phyloP scores from a whole-genome alignment of 2,329 filamentous ascomycete species.

The Exophiala oligosperma region DNA sequence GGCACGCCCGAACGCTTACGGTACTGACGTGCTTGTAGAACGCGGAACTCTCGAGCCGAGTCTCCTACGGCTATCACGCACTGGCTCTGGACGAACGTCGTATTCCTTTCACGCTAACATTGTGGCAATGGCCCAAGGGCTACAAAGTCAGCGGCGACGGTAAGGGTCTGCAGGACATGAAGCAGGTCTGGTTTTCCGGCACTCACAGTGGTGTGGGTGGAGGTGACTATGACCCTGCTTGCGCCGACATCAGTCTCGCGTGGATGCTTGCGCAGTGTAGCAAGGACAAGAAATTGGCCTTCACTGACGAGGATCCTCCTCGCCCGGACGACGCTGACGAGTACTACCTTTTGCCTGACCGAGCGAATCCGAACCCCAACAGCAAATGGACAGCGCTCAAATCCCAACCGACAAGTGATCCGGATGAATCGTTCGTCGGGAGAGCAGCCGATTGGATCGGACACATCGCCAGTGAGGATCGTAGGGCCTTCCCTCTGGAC shows the following conservation, averaged over 20 bases:
- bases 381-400: constrained; percentile 8
- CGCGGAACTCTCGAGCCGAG: constrained; percentile 31
- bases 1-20: too few species aligned
- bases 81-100: constrained; percentile 41
- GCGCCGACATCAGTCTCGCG: constrained; percentile 51
- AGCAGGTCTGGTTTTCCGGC: constrained; percentile 52
- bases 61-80: constrained; percentile 42
- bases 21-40: constrained; percentile 10
- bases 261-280: constrained; percentile 56
- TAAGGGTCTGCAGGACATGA: constrained; percentile 34
- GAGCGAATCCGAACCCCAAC: constrained; percentile 12
- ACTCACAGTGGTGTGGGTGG: constrained; percentile 48
- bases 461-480: constrained; percentile 5
- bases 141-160: constrained; percentile 32
- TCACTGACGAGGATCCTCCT: constrained; percentile 16
- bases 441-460: background rate
- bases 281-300: constrained; percentile 21
- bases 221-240: constrained; percentile 45
- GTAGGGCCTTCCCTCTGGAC: constrained; percentile 10
- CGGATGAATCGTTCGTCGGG: constrained; percentile 1
- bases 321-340: constrained; percentile 8
- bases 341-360: constrained; percentile 18
- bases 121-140: constrained; percentile 51
- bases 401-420: background rate
- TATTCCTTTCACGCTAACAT: constrained; percentile 50